Evolutionary conservation across 2,329 filamentous ascomycete genomes (phyloP).

Genomic region (Cordyceps cateniannulata): DNA sequence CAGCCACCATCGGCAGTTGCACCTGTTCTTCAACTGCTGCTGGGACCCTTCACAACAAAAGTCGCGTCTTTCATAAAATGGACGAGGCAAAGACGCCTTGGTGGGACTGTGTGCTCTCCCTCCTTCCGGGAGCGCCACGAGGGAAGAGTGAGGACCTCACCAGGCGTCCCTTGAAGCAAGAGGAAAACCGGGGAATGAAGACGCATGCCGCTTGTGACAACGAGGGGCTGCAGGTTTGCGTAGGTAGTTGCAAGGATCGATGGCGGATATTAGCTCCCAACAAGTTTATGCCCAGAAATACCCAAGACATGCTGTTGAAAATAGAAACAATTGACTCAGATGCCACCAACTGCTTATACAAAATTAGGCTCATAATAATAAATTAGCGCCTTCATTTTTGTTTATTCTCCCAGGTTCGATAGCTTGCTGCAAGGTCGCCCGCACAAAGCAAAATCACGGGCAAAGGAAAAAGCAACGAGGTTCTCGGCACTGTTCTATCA

Average conservation of each 20-base stretch:
- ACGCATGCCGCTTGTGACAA: not conserved
- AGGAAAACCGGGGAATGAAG: not conserved
- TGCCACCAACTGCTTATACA: not conserved
- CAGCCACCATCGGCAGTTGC: not conserved
- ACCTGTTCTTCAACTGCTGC: not conserved
- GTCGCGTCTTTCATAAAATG: not conserved
- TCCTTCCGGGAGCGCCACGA: too few relatives aligned
- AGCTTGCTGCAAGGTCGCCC: not conserved
- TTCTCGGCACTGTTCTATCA: not conserved
- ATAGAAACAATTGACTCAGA: slow-evolving; percentile 4
- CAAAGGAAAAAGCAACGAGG: not conserved
- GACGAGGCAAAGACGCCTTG: not conserved
- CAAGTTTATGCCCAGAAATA: not conserved
- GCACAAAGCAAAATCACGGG: not conserved
- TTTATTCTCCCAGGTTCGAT: not conserved
- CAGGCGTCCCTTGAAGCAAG: not conserved
- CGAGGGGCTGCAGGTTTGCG: too few relatives aligned
- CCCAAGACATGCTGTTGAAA: not conserved
- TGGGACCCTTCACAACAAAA: not conserved
- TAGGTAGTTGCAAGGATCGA: not conserved
- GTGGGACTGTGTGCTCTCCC: not conserved
- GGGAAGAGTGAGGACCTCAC: not conserved
- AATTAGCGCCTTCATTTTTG: not conserved
- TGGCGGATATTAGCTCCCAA: too few relatives aligned
- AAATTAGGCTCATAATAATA: not conserved